Conservation (phyloP, 2,329 filamentous ascomycete species). For the Ascochyta pisi region DNA sequence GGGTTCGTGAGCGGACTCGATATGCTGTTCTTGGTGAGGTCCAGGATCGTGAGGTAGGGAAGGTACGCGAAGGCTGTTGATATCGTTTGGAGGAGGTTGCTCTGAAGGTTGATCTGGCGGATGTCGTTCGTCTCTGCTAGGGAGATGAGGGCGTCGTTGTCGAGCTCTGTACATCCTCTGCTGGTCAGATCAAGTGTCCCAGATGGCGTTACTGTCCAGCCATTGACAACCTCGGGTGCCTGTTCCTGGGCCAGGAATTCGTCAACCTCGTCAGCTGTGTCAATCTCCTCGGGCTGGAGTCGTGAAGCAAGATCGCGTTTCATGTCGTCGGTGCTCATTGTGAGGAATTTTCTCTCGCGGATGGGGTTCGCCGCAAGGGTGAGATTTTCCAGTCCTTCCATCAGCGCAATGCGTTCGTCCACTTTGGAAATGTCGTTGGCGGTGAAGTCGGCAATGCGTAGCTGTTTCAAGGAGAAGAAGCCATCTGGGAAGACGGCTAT, state of each 20-base stretch:
- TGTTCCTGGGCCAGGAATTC: background rate
- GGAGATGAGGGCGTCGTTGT: slow-evolving; percentile 48
- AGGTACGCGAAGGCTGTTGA: slow-evolving; percentile 75
- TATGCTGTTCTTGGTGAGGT: slow-evolving; percentile 80
- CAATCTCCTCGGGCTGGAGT: slow-evolving; percentile 60
- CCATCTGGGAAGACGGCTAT: slow-evolving; percentile 78
- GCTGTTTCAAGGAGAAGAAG: slow-evolving; percentile 69
- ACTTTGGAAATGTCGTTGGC: slow-evolving; percentile 81
- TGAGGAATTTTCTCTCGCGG: slow-evolving; percentile 83
- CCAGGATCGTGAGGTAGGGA: slow-evolving; percentile 72
- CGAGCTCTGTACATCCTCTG: slow-evolving; percentile 49
- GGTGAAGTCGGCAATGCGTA: slow-evolving; percentile 82
- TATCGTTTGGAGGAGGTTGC: slow-evolving; percentile 75
- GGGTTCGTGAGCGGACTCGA: slow-evolving; percentile 46
- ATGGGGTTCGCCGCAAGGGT: slow-evolving; percentile 89
- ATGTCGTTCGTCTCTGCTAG: slow-evolving; percentile 58
- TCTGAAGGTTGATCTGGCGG: slow-evolving; percentile 71
- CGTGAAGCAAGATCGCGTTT: slow-evolving; percentile 75
- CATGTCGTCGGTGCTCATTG: slow-evolving; percentile 79
- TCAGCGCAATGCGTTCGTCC: slow-evolving; percentile 77
- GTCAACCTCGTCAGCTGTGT: slow-evolving; percentile 1
- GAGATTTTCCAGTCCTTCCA: slow-evolving; percentile 78
- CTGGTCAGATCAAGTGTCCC: slow-evolving; percentile 54
- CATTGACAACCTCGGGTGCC: slow-evolving; percentile 9
- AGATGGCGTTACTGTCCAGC: slow-evolving; percentile 43